Evolutionary conservation across 192 early-diverging fungal genomes (phyloP).

Genomic region (Podila clonocystis): DNA sequence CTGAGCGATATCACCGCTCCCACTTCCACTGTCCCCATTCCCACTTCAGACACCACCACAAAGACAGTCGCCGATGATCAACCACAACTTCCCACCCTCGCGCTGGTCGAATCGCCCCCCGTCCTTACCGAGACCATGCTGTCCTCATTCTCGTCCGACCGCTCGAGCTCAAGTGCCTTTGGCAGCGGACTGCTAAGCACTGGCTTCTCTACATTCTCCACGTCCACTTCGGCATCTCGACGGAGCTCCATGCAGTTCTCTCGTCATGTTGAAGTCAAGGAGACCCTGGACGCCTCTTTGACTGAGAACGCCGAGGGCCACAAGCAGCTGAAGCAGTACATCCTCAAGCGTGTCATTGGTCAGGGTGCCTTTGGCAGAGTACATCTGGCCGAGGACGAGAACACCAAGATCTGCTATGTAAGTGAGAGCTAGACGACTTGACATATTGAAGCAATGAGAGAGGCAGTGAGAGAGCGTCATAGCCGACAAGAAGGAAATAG

Average conservation of each 20-base stretch:
- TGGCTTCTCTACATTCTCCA: conserved; percentile 15
- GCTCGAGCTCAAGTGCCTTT: conserved; percentile 5
- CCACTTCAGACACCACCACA: not conserved
- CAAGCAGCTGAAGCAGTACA: conserved; percentile 87
- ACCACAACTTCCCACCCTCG: conserved; percentile 8
- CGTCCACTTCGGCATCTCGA: conserved; percentile 26
- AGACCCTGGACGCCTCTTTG: conserved; percentile 65
- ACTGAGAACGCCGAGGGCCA: conserved; percentile 75
- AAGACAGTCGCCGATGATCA: not conserved
- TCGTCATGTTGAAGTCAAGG: conserved; percentile 16
- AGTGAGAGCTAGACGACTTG: conserved; percentile 5
- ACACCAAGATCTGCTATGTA: conserved; percentile 67
- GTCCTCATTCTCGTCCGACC: conserved; percentile 33
- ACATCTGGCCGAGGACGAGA: conserved; percentile 71
- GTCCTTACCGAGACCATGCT: conserved; percentile 39
- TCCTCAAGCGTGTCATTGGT: conserved; percentile 80
- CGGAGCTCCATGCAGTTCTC: conserved; percentile 33
- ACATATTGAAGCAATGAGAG: not conserved
- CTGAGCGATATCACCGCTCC: too few species aligned
- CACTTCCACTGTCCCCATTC: not conserved
- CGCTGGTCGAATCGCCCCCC: conserved; percentile 2
- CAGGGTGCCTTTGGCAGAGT: conserved; percentile 93
- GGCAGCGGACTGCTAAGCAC: not conserved
- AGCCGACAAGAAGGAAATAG: too few species aligned
- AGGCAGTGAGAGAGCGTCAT: too few species aligned